phyloP scores from a whole-genome alignment of 257 asterid species.

The Solanum okadae region DNA sequence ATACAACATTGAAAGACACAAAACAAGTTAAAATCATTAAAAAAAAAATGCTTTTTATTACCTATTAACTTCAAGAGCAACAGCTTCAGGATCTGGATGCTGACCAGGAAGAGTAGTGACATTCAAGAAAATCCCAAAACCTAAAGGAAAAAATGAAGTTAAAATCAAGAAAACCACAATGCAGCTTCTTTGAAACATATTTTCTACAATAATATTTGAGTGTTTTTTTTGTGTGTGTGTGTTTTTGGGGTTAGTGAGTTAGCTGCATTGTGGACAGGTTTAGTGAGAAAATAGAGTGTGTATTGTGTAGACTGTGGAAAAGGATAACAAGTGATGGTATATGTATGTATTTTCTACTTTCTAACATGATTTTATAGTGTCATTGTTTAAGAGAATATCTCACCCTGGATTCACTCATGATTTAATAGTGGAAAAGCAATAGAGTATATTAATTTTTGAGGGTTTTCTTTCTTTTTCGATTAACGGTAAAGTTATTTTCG shows the following conservation, averaged over 20 bases:
- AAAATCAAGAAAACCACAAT: slow-evolving; percentile 10
- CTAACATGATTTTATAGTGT: slow-evolving; percentile 13
- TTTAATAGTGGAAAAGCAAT: neutral
- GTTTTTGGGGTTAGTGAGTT: neutral
- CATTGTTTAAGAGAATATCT: slow-evolving; percentile 21
- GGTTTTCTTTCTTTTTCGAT: neutral
- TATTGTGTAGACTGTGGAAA: neutral
- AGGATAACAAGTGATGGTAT: neutral
- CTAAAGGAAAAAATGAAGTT: neutral
- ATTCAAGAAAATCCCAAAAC: slow-evolving; percentile 2
- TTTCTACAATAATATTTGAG: neutral
- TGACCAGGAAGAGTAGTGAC: slow-evolving; percentile 43
- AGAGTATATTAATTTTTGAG: too few species aligned
- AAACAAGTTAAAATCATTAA: neutral
- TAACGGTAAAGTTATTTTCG: neutral
- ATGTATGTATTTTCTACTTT: neutral
- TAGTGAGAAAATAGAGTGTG: neutral
- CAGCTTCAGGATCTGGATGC: slow-evolving; percentile 37
- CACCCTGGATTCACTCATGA: neutral
- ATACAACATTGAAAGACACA: neutral
- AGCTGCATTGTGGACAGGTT: neutral
- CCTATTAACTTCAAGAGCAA: slow-evolving; percentile 31
- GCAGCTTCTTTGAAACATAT: slow-evolving; percentile 20
- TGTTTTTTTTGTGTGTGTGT: too few species aligned
- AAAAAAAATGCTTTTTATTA: neutral